Conservation (phyloP, 73 alveolate genomes). For the Uronychia binucleata region DNA sequence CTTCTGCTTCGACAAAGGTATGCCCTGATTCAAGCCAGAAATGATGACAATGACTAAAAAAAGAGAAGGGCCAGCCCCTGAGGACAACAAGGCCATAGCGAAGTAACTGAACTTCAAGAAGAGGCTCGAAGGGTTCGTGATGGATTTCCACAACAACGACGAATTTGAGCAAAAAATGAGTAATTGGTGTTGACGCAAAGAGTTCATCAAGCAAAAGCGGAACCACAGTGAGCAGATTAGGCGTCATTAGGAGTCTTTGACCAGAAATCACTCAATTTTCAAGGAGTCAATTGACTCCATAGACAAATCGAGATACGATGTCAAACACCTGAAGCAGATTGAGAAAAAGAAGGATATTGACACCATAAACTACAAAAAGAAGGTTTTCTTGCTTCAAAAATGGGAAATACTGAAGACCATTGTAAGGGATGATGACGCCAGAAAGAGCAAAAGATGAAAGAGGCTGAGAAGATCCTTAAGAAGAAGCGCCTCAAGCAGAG, state of each 20-base stretch:
- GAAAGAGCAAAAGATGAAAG: neutral
- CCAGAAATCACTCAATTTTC: too few relatives aligned
- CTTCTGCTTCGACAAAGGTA: neutral
- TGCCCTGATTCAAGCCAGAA: neutral
- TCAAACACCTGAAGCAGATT: neutral
- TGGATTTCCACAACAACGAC: neutral
- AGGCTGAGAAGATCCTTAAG: neutral
- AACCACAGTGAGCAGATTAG: neutral
- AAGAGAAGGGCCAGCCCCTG: neutral
- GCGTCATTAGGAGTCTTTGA: neutral
- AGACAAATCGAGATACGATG: neutral
- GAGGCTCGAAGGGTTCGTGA: neutral
- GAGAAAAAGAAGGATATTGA: neutral
- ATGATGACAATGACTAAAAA: too few relatives aligned
- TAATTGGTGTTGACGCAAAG: neutral
- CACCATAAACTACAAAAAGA: neutral
- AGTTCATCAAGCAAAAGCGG: neutral
- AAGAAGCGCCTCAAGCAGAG: neutral
- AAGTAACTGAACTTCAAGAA: neutral
- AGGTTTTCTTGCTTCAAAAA: neutral
- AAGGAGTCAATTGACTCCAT: neutral
- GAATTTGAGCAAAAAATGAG: neutral
- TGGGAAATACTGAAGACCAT: neutral
- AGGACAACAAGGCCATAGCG: neutral
- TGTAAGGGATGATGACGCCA: neutral